Evolutionary conservation across 805 yeast genomes (phyloP).

Genomic region (Tetrapisispora taiwanensis): DNA sequence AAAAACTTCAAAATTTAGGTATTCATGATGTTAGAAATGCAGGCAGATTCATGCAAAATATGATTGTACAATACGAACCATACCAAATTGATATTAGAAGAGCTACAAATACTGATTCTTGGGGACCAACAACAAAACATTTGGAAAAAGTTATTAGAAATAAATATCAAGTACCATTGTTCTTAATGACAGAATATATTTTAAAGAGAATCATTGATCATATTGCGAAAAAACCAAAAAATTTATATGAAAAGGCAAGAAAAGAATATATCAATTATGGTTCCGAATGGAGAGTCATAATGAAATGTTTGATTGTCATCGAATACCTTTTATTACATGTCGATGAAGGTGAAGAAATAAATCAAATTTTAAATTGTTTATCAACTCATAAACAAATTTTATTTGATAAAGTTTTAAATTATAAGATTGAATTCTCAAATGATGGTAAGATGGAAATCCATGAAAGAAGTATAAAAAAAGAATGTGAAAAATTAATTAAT

Average conservation of each 20-base stretch:
- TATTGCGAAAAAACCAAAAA: slow-evolving; percentile 28
- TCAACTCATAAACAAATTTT: slow-evolving; percentile 24
- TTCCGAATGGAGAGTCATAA: slow-evolving; percentile 32
- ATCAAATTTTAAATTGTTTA: slow-evolving; percentile 20
- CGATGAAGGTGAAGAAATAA: slow-evolving; percentile 24
- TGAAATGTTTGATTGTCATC: slow-evolving; percentile 30
- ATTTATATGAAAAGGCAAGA: slow-evolving; percentile 30
- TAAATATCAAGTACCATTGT: slow-evolving; percentile 25
- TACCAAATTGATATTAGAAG: slow-evolving; percentile 33
- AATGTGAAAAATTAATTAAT: slow-evolving; percentile 24
- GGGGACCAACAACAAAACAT: slow-evolving; percentile 44
- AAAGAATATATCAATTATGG: slow-evolving; percentile 34
- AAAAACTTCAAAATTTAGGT: slow-evolving; percentile 28
- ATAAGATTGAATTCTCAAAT: slow-evolving; percentile 23
- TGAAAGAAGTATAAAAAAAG: slow-evolving; percentile 28
- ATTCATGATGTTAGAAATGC: slow-evolving; percentile 33
- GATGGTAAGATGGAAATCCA: slow-evolving; percentile 32
- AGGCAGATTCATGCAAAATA: slow-evolving; percentile 32
- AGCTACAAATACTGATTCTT: slow-evolving; percentile 41
- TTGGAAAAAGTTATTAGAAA: slow-evolving; percentile 28
- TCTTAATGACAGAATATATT: slow-evolving; percentile 28
- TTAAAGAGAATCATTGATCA: slow-evolving; percentile 30
- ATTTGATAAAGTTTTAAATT: slow-evolving; percentile 21
- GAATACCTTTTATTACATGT: slow-evolving; percentile 29
- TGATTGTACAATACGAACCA: slow-evolving; percentile 31